Evolutionary conservation across 176 grass and related monocot species (phyloP).

Genomic region (Tuctoria greenei): DNA sequence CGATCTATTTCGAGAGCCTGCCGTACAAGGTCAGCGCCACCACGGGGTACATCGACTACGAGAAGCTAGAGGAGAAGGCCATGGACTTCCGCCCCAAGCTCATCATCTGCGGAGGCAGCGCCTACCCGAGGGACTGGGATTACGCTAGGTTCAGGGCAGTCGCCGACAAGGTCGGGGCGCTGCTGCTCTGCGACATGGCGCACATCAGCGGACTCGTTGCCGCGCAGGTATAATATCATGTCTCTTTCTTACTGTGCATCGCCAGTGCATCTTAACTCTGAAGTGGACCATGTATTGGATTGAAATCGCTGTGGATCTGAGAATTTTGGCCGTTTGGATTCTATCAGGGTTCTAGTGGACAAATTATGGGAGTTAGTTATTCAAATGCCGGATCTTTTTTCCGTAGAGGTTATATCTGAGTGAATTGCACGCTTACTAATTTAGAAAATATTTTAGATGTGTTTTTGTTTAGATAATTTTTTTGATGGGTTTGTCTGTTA

Average conservation of each 20-base stretch:
- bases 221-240: conserved; percentile 60
- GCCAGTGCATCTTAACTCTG: not conserved
- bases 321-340: conserved; percentile 15
- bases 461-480: no score
- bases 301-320: conserved; percentile 18
- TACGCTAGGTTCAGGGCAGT: conserved; percentile 78
- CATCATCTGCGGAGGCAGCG: conserved; percentile 95
- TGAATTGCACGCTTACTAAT: not conserved
- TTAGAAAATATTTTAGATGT: not conserved
- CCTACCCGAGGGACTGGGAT: conserved; percentile 97
- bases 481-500: not conserved
- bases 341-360: not conserved
- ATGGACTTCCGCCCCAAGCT: conserved; percentile 97
- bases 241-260: not conserved
- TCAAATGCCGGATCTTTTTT: not conserved
- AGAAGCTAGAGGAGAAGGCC: conserved; percentile 98
- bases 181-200: conserved; percentile 97
- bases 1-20: conserved; percentile 97
- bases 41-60: conserved; percentile 84
- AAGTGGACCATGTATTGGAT: not conserved
- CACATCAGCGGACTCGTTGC: conserved; percentile 98
- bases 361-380: not conserved
- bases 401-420: not conserved
- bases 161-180: conserved; percentile 86
- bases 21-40: conserved; percentile 81